Percentiles rank a stretch among this genome's conserved stretches.
Evolutionary conservation across 495 filamentous ascomycete genomes (phyloP).

Genomic region (Trichoderma virens): DNA sequence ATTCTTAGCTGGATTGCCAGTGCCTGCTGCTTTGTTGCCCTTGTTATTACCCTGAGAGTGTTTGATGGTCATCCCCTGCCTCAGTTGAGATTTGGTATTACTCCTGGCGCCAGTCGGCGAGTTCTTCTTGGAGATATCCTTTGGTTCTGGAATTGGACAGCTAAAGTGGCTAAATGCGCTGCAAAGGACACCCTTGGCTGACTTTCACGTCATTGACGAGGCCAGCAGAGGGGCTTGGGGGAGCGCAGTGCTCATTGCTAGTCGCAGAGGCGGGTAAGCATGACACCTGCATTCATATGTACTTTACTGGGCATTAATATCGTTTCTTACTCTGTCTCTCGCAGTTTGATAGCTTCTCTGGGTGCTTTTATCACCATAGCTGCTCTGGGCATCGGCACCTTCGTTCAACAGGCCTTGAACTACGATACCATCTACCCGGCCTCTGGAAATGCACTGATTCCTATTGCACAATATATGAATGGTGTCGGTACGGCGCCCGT

Average conservation of each 20-base stretch:
- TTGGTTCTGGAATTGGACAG: neutral
- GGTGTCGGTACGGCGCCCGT: neutral
- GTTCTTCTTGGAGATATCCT: neutral
- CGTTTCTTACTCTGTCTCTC: neutral
- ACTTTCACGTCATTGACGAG: neutral
- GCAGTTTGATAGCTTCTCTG: neutral
- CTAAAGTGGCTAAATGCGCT: slow-evolving; percentile 4
- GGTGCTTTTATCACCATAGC: neutral
- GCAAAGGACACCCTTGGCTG: neutral
- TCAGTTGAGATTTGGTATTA: neutral
- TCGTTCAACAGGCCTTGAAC: neutral
- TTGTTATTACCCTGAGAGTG: neutral
- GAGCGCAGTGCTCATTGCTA: slow-evolving; percentile 1
- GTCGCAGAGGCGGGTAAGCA: neutral
- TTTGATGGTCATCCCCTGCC: slow-evolving; percentile 2
- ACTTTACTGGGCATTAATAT: neutral
- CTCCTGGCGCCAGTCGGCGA: neutral
- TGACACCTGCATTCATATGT: neutral
- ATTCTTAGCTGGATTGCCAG: neutral
- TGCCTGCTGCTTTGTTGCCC: neutral
- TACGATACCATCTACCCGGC: neutral
- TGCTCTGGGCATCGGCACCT: slow-evolving; percentile 5
- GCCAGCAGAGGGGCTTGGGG: slow-evolving; percentile 2
- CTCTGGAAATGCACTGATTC: neutral
- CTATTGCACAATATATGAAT: neutral